Percentiles rank a stretch among this genome's conserved stretches.
Evolutionary conservation across 495 filamentous ascomycete genomes (phyloP).

Genomic region (Talaromyces nanjingensis): DNA sequence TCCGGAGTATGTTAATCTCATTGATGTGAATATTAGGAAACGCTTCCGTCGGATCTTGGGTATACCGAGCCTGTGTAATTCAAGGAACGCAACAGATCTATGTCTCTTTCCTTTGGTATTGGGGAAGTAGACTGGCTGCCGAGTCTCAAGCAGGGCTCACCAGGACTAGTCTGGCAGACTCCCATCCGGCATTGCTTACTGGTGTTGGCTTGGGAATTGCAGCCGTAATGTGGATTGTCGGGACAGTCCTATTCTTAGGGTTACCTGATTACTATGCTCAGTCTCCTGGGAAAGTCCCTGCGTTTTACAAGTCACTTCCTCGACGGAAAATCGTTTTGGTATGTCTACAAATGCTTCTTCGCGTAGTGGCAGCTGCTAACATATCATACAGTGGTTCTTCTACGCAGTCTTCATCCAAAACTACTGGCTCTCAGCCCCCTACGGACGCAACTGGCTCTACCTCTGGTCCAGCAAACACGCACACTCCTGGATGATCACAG

Average conservation of each 20-base stretch:
- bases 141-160: slow-evolving; percentile 17
- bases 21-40: slow-evolving; percentile 25
- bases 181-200: slow-evolving; percentile 36
- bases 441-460: slow-evolving; percentile 58
- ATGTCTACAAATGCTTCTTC: not conserved
- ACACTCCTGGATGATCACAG: slow-evolving; percentile 43
- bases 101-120: slow-evolving; percentile 59
- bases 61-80: slow-evolving; percentile 55
- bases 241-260: slow-evolving; percentile 44
- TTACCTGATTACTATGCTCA: slow-evolving; percentile 57
- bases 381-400: slow-evolving; percentile 16
- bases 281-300: slow-evolving; percentile 22
- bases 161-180: slow-evolving; percentile 12
- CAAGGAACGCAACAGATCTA: slow-evolving; percentile 60
- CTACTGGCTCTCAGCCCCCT: slow-evolving; percentile 55
- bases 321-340: slow-evolving; percentile 52
- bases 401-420: slow-evolving; percentile 57
- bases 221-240: slow-evolving; percentile 51
- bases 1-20: not conserved
- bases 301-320: slow-evolving; percentile 35
- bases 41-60: slow-evolving; percentile 55
- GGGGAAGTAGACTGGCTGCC: slow-evolving; percentile 44
- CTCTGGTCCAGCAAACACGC: slow-evolving; percentile 48
- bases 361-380: not conserved
- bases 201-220: slow-evolving; percentile 42